Evolutionary conservation across 257 asterid genomes (phyloP).

Genomic region (Lavandula angustifolia): DNA sequence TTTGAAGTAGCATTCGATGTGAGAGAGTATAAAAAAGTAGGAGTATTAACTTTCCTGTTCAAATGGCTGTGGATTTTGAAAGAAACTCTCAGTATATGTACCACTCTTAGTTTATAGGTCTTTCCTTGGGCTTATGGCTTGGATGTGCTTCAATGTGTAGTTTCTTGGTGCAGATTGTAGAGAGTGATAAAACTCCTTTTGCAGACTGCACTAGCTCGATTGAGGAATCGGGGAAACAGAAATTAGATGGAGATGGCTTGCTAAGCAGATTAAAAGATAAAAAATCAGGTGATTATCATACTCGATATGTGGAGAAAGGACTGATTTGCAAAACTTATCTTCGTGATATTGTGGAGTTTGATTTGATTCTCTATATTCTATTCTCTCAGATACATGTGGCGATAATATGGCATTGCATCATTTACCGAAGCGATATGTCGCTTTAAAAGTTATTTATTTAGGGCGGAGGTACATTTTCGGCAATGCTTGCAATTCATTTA

Average conservation of each 20-base stretch:
- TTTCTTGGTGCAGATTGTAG: conserved; percentile 44
- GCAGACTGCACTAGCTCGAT: conserved; percentile 31
- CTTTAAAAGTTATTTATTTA: conserved; percentile 84
- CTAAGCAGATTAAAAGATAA: conserved; percentile 40
- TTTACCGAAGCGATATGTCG: conserved; percentile 68
- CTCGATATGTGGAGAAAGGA: conserved; percentile 1
- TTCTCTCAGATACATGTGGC: conserved; percentile 33
- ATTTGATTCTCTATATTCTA: conserved; percentile 11
- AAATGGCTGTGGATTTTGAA: conserved; percentile 13
- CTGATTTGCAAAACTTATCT: conserved; percentile 12
- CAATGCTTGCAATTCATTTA: conserved; percentile 21
- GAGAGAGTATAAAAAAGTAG: background rate
- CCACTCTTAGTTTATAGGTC: conserved; percentile 1
- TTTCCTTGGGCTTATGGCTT: background rate
- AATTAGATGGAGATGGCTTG: conserved; percentile 30
- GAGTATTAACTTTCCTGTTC: background rate
- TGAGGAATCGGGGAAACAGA: conserved; percentile 37
- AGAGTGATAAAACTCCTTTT: conserved; percentile 31
- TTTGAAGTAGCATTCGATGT: background rate
- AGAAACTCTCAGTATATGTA: background rate
- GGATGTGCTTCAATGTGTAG: conserved; percentile 25
- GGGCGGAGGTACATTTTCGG: conserved; percentile 68
- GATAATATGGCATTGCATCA: conserved; percentile 38
- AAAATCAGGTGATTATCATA: conserved; percentile 50
- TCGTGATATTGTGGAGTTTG: conserved; percentile 8